A percentile compares a stretch with the other conserved stretches of the same genome.
Evolutionary conservation across 805 yeast genomes (phyloP).

Genomic region (Saturnispora zaruensis): DNA sequence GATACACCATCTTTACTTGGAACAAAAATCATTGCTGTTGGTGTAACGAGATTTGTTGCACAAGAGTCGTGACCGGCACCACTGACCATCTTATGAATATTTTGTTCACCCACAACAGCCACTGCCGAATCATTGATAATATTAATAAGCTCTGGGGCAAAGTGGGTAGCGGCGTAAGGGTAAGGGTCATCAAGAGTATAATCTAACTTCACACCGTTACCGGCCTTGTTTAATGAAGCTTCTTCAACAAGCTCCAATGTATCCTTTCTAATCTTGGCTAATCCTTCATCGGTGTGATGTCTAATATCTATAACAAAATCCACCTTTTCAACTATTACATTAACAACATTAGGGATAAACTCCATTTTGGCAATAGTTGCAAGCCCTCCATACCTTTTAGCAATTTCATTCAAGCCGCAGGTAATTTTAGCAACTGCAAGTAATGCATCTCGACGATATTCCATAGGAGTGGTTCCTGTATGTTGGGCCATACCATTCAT

Average conservation of each 20-base stretch:
- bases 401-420: slow-evolving; percentile 46
- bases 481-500: slow-evolving; percentile 60
- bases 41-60: slow-evolving; percentile 44
- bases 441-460: slow-evolving; percentile 52
- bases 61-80: slow-evolving; percentile 77
- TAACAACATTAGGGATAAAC: slow-evolving; percentile 52
- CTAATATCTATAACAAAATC: slow-evolving; percentile 54
- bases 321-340: slow-evolving; percentile 58
- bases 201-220: slow-evolving; percentile 33
- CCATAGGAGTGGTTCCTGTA: slow-evolving; percentile 67
- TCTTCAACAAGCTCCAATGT: slow-evolving; percentile 26
- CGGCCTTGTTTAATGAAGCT: slow-evolving; percentile 22
- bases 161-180: slow-evolving; percentile 41
- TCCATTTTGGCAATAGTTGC: slow-evolving; percentile 52
- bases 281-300: slow-evolving; percentile 39
- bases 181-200: slow-evolving; percentile 36
- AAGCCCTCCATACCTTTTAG: slow-evolving; percentile 42
- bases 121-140: slow-evolving; percentile 46
- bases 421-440: slow-evolving; percentile 52
- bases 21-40: slow-evolving; percentile 68
- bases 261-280: slow-evolving; percentile 32
- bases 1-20: slow-evolving; percentile 61
- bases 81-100: slow-evolving; percentile 41
- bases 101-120: slow-evolving; percentile 38
- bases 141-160: slow-evolving; percentile 41